These are phyloP conservation scores for Pontederia paniculata DNA, from an alignment of 176 grass and related monocot species.

Conservation along the genomic window DNA sequence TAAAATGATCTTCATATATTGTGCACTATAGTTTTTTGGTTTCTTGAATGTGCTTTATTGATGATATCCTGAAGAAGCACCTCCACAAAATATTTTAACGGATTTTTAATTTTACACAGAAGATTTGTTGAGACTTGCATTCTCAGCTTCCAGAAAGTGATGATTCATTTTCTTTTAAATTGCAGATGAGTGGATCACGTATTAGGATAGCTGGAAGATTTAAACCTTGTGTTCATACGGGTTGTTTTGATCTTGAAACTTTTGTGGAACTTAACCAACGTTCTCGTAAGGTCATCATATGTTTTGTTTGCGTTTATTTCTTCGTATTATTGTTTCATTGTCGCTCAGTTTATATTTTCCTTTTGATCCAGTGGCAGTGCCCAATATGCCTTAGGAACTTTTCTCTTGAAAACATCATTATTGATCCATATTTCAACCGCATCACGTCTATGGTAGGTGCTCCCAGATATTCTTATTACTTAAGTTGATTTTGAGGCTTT, in stretches of 20 bases:
- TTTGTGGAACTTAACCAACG: slow-evolving; percentile 94
- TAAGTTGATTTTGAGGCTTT: not conserved
- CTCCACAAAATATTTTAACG: not conserved
- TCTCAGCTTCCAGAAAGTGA: not conserved
- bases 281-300: slow-evolving; percentile 57
- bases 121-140: not conserved
- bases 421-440: slow-evolving; percentile 88
- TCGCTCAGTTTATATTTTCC: slow-evolving; percentile 19
- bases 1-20: too few relatives aligned
- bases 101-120: slow-evolving; percentile 16
- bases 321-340: slow-evolving; percentile 4
- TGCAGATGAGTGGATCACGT: slow-evolving; percentile 88
- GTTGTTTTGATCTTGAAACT: slow-evolving; percentile 95
- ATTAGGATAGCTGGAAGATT: slow-evolving; percentile 86
- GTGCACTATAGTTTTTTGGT: too few relatives aligned
- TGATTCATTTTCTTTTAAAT: slow-evolving; percentile 2
- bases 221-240: slow-evolving; percentile 79
- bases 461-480: not conserved
- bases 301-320: not conserved
- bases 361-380: slow-evolving; percentile 89
- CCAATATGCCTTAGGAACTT: slow-evolving; percentile 94
- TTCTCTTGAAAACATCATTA: slow-evolving; percentile 77
- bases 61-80: too few relatives aligned
- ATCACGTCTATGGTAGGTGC: slow-evolving; percentile 77
- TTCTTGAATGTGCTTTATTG: too few relatives aligned